Conservation (phyloP, 2,329 filamentous ascomycete genomes). For the Fusarium euwallaceae region DNA sequence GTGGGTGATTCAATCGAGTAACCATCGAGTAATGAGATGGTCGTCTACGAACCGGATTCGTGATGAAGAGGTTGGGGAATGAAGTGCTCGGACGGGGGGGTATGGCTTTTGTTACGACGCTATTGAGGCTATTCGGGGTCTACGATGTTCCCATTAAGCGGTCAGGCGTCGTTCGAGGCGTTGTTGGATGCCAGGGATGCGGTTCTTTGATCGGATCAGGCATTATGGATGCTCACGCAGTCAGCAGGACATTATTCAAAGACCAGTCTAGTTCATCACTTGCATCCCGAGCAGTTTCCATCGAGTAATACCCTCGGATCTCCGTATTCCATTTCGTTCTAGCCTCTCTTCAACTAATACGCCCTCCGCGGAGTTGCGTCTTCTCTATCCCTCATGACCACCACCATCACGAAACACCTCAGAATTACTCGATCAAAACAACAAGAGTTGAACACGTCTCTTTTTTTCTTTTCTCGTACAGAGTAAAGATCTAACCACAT, state of each 20-base stretch:
- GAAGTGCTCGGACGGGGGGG: conserved; percentile 6
- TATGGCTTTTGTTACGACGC: neutral
- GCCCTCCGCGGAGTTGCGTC: conserved; percentile 20
- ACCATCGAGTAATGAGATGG: conserved; percentile 56
- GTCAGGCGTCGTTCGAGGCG: conserved; percentile 1
- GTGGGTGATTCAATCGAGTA: conserved; percentile 61
- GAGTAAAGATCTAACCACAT: conserved; percentile 22
- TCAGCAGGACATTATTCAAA: conserved; percentile 12
- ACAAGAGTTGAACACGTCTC: conserved; percentile 15
- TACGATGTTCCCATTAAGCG: neutral
- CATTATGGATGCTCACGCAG: neutral
- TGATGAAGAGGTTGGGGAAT: neutral
- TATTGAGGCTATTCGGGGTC: conserved; percentile 20
- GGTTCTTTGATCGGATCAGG: neutral
- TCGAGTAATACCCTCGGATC: conserved; percentile 32
- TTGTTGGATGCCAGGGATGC: neutral
- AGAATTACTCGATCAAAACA: conserved; percentile 35
- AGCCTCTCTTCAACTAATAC: neutral
- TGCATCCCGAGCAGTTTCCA: conserved; percentile 22
- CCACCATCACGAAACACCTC: neutral
- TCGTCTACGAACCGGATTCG: neutral
- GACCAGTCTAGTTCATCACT: neutral
- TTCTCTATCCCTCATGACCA: conserved; percentile 2
- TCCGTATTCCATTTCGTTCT: conserved; percentile 13
- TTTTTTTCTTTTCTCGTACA: conserved; percentile 1